phyloP scores from a whole-genome alignment of 1,139 yeast genomes.

The Blastobotrys arbuscula region DNA sequence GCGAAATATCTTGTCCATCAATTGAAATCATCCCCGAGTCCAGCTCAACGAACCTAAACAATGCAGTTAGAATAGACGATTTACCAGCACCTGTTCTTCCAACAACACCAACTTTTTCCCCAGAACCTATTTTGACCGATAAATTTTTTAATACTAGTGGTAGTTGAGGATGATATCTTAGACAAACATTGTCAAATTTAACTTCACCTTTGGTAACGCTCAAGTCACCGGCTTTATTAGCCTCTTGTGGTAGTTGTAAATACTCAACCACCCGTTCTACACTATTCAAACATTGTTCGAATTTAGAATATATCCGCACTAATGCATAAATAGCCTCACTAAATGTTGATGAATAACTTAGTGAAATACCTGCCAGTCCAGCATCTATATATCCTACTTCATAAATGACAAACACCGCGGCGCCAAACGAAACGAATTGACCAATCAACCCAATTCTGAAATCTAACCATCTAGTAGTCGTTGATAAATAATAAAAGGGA shows the following conservation, averaged over 20 bases:
- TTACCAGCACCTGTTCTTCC: slow-evolving; percentile 81
- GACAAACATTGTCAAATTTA: slow-evolving; percentile 48
- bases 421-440: slow-evolving; percentile 73
- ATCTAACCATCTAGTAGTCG: slow-evolving; percentile 95
- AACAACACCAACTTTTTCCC: slow-evolving; percentile 63
- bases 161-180: slow-evolving; percentile 67
- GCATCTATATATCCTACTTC: slow-evolving; percentile 76
- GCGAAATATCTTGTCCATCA: slow-evolving; percentile 55
- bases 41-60: slow-evolving; percentile 57
- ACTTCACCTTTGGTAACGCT: too few relatives aligned
- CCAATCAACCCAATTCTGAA: slow-evolving; percentile 88
- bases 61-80: slow-evolving; percentile 57
- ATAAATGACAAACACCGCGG: slow-evolving; percentile 74
- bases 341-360: slow-evolving; percentile 84
- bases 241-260: slow-evolving; percentile 58
- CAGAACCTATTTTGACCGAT: slow-evolving; percentile 39
- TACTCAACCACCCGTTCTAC: slow-evolving; percentile 69
- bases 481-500: slow-evolving; percentile 75
- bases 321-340: slow-evolving; percentile 95
- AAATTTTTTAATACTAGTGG: slow-evolving; percentile 64
- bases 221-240: slow-evolving; percentile 56
- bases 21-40: slow-evolving; percentile 46
- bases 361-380: slow-evolving; percentile 89
- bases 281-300: slow-evolving; percentile 74
- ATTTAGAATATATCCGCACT: slow-evolving; percentile 61